Conservation (phyloP, 148 eudicot species). For the Rhododendron mucronatum region DNA sequence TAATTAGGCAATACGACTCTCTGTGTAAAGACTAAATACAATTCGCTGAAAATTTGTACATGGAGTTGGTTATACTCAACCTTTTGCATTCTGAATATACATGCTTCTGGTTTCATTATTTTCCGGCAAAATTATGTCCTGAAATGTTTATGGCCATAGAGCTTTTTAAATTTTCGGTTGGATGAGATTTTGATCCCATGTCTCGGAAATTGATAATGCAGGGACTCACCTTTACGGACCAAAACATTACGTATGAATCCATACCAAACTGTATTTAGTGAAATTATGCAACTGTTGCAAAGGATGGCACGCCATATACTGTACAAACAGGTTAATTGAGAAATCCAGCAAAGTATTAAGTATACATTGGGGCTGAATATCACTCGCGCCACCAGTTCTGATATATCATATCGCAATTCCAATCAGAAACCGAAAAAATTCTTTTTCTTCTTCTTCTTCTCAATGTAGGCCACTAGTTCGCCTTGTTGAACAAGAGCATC, state of each 20-base stretch:
- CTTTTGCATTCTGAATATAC: not conserved
- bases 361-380: conserved; percentile 15
- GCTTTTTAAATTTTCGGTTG: not conserved
- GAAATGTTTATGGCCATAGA: not conserved
- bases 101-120: not conserved
- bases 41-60: not conserved
- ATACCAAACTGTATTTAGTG: not conserved
- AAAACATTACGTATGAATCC: not conserved
- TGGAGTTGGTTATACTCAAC: not conserved
- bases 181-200: not conserved
- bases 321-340: not conserved
- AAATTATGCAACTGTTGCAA: not conserved
- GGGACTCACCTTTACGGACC: not conserved
- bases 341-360: not conserved
- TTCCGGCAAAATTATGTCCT: not conserved
- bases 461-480: conserved; percentile 64
- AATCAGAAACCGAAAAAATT: conserved; percentile 38
- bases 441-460: conserved; percentile 94
- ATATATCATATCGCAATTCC: not conserved
- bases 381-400: conserved; percentile 20
- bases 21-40: not conserved
- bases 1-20: not conserved
- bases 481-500: conserved; percentile 53
- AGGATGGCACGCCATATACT: not conserved
- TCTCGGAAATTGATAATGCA: not conserved